phyloP scores from a whole-genome alignment of 129 eudicot species.

The Ambrosia artemisiifolia region DNA sequence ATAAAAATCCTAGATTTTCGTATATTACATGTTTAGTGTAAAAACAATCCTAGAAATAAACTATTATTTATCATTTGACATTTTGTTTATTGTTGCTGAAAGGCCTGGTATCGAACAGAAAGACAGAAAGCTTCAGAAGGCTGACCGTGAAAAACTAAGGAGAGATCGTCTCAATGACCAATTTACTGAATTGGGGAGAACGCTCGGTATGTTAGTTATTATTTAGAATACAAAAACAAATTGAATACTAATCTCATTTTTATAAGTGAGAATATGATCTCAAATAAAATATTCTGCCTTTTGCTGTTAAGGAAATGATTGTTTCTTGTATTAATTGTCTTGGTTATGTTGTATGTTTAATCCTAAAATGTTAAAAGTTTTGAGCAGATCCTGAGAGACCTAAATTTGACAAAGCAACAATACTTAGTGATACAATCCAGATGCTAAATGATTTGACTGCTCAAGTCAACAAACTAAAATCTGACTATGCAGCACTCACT shows the following conservation, averaged over 20 bases:
- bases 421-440: constrained; percentile 80
- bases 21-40: background rate
- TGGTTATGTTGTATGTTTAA: constrained; percentile 10
- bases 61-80: background rate
- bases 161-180: constrained; percentile 93
- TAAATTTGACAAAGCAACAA: constrained; percentile 89
- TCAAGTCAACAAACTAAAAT: constrained; percentile 69
- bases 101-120: constrained; percentile 60
- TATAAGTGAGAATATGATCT: constrained; percentile 6
- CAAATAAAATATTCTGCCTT: background rate
- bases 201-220: constrained; percentile 56
- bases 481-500: constrained; percentile 65
- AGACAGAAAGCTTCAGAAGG: constrained; percentile 94
- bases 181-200: constrained; percentile 75
- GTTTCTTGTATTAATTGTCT: background rate
- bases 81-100: constrained; percentile 20
- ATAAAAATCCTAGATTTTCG: background rate
- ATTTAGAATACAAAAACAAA: background rate
- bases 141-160: constrained; percentile 87
- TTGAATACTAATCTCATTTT: constrained; percentile 1
- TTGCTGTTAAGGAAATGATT: background rate
- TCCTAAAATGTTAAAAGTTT: constrained; percentile 14
- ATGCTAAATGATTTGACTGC: constrained; percentile 81
- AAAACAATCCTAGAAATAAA: background rate
- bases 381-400: constrained; percentile 94